Conservation (phyloP, 495 filamentous ascomycete genomes). For the Venustampulla echinocandica region DNA sequence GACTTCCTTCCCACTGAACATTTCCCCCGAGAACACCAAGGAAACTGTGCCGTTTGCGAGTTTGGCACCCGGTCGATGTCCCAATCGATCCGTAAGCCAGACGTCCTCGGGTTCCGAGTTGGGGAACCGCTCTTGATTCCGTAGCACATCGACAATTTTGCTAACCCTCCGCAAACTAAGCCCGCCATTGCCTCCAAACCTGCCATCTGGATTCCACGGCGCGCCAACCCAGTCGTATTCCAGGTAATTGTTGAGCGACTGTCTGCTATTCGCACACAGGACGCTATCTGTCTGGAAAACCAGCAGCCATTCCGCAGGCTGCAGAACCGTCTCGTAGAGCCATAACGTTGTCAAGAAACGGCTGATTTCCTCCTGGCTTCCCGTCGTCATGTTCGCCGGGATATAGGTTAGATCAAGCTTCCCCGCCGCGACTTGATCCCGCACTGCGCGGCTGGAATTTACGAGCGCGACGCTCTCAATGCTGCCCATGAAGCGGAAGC, state of each 20-base stretch:
- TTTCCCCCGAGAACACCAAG: constrained; percentile 37
- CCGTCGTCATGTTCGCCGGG: constrained; percentile 35
- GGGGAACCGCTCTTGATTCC: constrained; percentile 30
- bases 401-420: constrained; percentile 40
- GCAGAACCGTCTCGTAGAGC: constrained; percentile 36
- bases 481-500: constrained; percentile 44
- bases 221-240: constrained; percentile 43
- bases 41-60: constrained; percentile 38
- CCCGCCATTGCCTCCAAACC: constrained; percentile 42
- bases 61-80: constrained; percentile 30
- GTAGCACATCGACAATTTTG: constrained; percentile 37
- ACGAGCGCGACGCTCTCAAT: constrained; percentile 29
- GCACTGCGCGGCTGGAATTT: constrained; percentile 31
- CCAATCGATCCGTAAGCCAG: constrained; percentile 39
- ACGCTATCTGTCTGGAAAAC: constrained; percentile 44
- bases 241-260: constrained; percentile 38
- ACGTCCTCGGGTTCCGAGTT: constrained; percentile 38
- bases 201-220: constrained; percentile 35
- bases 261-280: constrained; percentile 38
- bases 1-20: constrained; percentile 23
- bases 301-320: constrained; percentile 36
- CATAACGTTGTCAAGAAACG: constrained; percentile 37
- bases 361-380: constrained; percentile 35
- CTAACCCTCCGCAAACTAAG: constrained; percentile 38
- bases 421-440: constrained; percentile 28